phyloP scores from a whole-genome alignment of 257 asterid species.

The Rubia yunnanensis region DNA sequence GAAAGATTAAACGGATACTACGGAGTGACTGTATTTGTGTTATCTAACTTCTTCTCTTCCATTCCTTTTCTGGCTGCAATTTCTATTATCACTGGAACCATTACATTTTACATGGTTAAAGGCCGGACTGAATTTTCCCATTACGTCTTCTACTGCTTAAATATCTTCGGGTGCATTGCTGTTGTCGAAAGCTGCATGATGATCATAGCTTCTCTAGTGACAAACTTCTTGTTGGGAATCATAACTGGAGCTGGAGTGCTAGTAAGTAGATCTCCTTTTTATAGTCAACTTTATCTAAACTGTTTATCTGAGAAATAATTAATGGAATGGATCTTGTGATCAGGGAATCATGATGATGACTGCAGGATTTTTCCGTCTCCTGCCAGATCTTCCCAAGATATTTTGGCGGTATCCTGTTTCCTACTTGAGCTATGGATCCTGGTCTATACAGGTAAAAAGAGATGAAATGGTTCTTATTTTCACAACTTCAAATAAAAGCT shows the following conservation, averaged over 20 bases:
- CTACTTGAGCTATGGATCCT: constrained; percentile 69
- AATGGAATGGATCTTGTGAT: not conserved
- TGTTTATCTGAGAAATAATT: not conserved
- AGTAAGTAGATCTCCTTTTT: constrained; percentile 33
- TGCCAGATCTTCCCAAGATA: constrained; percentile 71
- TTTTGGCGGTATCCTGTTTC: constrained; percentile 90
- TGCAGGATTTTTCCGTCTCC: constrained; percentile 86
- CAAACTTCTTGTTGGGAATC: constrained; percentile 92
- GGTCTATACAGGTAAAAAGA: constrained; percentile 73
- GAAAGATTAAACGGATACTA: constrained; percentile 90
- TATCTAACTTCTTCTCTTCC: constrained; percentile 80
- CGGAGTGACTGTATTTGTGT: constrained; percentile 65
- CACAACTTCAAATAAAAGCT: not conserved
- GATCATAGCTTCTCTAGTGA: constrained; percentile 85
- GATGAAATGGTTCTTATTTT: not conserved
- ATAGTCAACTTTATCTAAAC: not conserved
- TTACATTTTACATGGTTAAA: constrained; percentile 67
- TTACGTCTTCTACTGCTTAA: constrained; percentile 60
- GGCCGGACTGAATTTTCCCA: constrained; percentile 47
- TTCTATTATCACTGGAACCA: constrained; percentile 54
- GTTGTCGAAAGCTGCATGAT: constrained; percentile 95
- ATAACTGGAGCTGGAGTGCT: constrained; percentile 91
- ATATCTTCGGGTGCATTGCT: constrained; percentile 69
- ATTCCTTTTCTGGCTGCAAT: constrained; percentile 68
- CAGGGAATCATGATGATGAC: constrained; percentile 98